Evolutionary conservation across 140 eudicot species (phyloP), one percentile per base, ranked within the genome.

Genomic region (Cichorium intybus): DNA sequence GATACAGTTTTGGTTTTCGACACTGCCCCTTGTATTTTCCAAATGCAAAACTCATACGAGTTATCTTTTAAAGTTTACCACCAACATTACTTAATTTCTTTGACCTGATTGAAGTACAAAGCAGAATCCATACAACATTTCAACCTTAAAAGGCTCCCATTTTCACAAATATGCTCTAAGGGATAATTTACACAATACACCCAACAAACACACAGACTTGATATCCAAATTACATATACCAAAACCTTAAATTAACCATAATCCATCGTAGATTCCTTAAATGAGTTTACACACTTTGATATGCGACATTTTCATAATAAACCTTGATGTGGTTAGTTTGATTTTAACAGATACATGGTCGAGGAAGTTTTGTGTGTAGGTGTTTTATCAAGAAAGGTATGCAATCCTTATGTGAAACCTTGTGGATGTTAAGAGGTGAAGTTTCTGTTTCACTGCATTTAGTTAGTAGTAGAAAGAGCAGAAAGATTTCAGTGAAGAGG

Each of bases 361-460:
- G 71, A 33, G 75, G 73, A 65, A 69, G 64, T 31, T 72, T 66
- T 60, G 33, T 22, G 60, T 79, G 66, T 67, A 71, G 68, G 43
- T 70, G 73, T 81, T 71, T 64, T 74, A 47, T 78, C 57, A 78
- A 68, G 64, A 79, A 81, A 66, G 82, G 75, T 80, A 61, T 66
- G 76, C 75, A 80, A 84, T 41, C 86, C 55, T 82, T 89, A 60
- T 60, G 77, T 80, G 87, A 80, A 64, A 54, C 60, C 54, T 64
- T 64, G 49, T 66, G 80, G 78, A 60, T 76, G 70, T 61, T 74
- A 23, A 71, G 78, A 52, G 77, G 79, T 64, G 81, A 81, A 55
- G 72, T 62, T 62, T 70, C 66, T 57, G 55, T 80, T 60, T 82
- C 78, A 33, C 70, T 61, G 50, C 69, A 29, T 69, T 14, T 68